phyloP scores from a whole-genome alignment of 1,284 basidiomycete species.

The Ceratobasidium sp. region DNA sequence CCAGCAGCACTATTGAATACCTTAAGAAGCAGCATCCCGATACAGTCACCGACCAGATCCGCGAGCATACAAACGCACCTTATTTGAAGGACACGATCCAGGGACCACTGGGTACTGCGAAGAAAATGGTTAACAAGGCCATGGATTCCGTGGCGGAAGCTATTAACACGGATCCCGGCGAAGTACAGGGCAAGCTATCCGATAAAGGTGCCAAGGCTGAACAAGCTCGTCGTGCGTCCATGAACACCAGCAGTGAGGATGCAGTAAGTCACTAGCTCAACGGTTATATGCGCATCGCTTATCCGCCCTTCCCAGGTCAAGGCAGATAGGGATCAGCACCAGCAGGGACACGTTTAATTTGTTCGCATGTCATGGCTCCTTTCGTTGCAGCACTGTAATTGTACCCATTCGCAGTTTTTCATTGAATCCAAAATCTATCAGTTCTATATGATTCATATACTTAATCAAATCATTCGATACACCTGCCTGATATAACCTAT shows the following conservation, averaged over 20 bases:
- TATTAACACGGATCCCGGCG: constrained; percentile 3
- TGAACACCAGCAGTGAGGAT: neutral
- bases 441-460: neutral
- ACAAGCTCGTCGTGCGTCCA: constrained; percentile 9
- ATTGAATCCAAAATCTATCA: constrained; percentile 1
- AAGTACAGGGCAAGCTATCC: constrained; percentile 22
- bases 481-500: too few species aligned
- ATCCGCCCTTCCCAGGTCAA: neutral
- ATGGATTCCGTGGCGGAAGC: constrained; percentile 1
- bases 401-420: neutral
- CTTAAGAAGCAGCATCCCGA: constrained; percentile 51
- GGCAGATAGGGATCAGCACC: constrained; percentile 13
- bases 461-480: neutral
- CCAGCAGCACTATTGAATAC: constrained; percentile 53
- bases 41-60: constrained; percentile 14
- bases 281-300: neutral
- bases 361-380: neutral
- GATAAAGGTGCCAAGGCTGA: constrained; percentile 33
- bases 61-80: constrained; percentile 31
- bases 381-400: constrained; percentile 11
- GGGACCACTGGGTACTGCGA: constrained; percentile 22
- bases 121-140: constrained; percentile 3
- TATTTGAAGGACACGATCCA: constrained; percentile 23
- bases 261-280: neutral
- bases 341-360: neutral